Evolutionary conservation across 1,284 basidiomycete genomes (phyloP).

Genomic region (Ganoderma boninense): DNA sequence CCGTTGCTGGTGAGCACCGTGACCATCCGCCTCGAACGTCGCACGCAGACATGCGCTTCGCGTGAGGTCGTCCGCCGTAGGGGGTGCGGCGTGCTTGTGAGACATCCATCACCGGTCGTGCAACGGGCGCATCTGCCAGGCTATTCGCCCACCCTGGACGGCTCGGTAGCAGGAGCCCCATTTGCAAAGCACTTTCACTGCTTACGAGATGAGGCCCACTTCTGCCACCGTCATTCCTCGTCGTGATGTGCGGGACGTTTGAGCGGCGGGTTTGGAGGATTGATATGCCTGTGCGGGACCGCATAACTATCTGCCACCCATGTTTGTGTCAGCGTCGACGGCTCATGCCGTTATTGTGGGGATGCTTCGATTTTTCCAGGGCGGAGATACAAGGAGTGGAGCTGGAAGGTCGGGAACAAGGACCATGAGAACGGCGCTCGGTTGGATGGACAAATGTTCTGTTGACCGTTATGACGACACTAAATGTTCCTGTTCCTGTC

Average conservation of each 20-base stretch:
- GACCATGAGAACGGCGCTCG: neutral
- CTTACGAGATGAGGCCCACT: neutral
- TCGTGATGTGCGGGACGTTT: neutral
- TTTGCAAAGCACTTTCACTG: neutral
- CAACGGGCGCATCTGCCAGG: constrained; percentile 4
- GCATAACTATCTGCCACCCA: neutral
- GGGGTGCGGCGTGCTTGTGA: neutral
- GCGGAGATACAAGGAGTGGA: neutral
- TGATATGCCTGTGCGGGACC: neutral
- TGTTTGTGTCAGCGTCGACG: neutral
- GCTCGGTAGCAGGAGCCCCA: neutral
- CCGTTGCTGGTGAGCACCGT: neutral
- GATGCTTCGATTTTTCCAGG: neutral
- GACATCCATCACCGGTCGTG: neutral
- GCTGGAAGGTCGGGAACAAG: neutral
- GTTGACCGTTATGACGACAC: neutral
- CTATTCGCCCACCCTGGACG: neutral
- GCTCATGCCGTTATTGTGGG: neutral
- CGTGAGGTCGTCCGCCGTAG: neutral
- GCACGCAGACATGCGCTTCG: neutral
- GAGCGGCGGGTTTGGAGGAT: neutral
- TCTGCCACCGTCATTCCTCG: neutral
- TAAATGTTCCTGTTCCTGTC: neutral
- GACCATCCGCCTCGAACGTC: neutral
- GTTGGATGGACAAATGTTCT: neutral